Percentiles rank a stretch among this genome's conserved stretches.
Conservation (phyloP, 2,329 filamentous ascomycete species). For the Pestalotiopsis sp. region DNA sequence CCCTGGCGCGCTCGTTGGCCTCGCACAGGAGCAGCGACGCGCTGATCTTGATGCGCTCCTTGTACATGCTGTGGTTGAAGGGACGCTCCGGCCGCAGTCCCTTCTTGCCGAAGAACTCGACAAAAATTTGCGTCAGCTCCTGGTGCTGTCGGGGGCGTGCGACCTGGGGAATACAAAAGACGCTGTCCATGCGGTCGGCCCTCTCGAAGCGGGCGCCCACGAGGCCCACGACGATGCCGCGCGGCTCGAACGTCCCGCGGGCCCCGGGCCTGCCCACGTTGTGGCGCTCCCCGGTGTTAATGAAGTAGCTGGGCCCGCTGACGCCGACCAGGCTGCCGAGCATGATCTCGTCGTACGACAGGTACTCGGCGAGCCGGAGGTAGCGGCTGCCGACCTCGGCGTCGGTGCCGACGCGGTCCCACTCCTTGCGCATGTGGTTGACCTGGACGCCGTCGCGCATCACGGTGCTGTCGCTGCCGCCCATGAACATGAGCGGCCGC, state of each 20-base stretch:
- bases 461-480: conserved; percentile 23
- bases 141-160: conserved; percentile 19
- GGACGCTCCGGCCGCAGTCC: background rate
- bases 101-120: conserved; percentile 23
- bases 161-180: conserved; percentile 15
- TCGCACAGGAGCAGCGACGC: conserved; percentile 32
- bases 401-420: conserved; percentile 30
- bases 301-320: conserved; percentile 32
- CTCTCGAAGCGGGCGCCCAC: conserved; percentile 36
- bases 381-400: conserved; percentile 18
- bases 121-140: conserved; percentile 23
- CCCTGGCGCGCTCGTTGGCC: conserved; percentile 26
- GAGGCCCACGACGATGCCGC: conserved; percentile 33
- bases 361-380: conserved; percentile 26
- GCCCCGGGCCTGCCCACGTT: conserved; percentile 18
- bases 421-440: conserved; percentile 17
- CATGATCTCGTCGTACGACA: conserved; percentile 39
- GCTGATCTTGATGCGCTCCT: conserved; percentile 27
- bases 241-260: background rate
- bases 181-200: conserved; percentile 29
- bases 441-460: conserved; percentile 19
- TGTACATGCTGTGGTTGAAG: conserved; percentile 28
- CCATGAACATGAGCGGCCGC: conserved; percentile 28
- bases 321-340: conserved; percentile 32
- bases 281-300: conserved; percentile 30